Evolutionary conservation across 768 basidiomycete species (phyloP), one percentile per base, ranked within the genome.

Genomic region (Pleurotus pulmonarius): DNA sequence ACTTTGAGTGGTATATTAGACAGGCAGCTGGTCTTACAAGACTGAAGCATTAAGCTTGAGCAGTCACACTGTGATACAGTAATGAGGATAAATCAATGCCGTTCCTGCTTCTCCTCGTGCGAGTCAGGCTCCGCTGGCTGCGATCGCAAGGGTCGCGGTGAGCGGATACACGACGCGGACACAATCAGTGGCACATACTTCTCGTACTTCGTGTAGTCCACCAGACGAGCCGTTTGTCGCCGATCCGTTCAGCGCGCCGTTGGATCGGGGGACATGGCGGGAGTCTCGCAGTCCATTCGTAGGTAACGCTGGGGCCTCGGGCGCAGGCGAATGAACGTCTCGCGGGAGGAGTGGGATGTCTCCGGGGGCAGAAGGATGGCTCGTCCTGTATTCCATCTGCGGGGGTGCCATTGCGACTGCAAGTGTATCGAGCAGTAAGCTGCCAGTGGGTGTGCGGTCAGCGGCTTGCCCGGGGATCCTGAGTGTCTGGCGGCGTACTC

Each of bases 401-500:
- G 51, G 39, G 22, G 51, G 51, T 3, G 51, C n/a, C 20, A 53
- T 39, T 34, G 39, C 51, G 9, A 53, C 41, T 18, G 39, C 37
- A 18, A 53, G 39, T 5, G 51, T 53, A 12, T 53, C 51, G 12
- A 53, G 51, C 39, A 53, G 51, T 22, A 53, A 39, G 20, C 51
- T 53, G 34, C 15, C 29, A 22, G 22, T 20, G 48, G 16, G 12
- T n/a, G 11, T 8, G 13, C n/a, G 24, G 15, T 53, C 20, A 53
- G 38, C 41, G 20, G 34, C 37, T 5, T 34, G 6, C 8, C 8
- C 39, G 51, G 11, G 20, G 18, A 40, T n/a, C 24, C 29, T n/a
- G 38, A 55, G 9, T 44, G 46, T 18, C 18, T 47, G 20, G 40
- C 37, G 39, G 65, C 77, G 46, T 52, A 82, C 80, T 80, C 77